phyloP scores from a whole-genome alignment of 1,284 basidiomycete genomes.

The Irpex sp. region DNA sequence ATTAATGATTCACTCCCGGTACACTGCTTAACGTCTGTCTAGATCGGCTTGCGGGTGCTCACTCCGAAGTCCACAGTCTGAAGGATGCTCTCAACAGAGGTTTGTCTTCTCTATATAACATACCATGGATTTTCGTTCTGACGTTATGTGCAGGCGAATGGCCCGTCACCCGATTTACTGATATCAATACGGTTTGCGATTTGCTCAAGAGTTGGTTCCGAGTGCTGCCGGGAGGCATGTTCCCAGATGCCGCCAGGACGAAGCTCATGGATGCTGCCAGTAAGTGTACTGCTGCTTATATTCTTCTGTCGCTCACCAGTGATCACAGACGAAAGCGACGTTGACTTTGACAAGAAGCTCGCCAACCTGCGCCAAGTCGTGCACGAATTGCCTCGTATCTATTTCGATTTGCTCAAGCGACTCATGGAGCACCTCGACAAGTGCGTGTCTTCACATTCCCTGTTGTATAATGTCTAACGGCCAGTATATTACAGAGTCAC shows the following conservation, averaged over 20 bases:
- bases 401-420: conserved; percentile 73
- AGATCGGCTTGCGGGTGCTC: conserved; percentile 84
- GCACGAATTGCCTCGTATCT: conserved; percentile 61
- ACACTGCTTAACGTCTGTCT: conserved; percentile 2
- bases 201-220: conserved; percentile 83
- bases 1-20: background rate
- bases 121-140: background rate
- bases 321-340: conserved; percentile 13
- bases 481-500: conserved; percentile 52
- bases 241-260: conserved; percentile 66
- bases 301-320: background rate
- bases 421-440: conserved; percentile 80
- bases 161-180: conserved; percentile 55
- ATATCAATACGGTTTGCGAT: conserved; percentile 80
- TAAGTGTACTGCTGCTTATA: conserved; percentile 30
- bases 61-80: conserved; percentile 60
- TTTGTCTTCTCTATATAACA: conserved; percentile 20
- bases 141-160: conserved; percentile 42
- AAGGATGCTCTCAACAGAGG: conserved; percentile 74
- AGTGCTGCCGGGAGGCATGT: conserved; percentile 71
- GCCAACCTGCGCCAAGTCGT: conserved; percentile 61
- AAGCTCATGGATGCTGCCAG: conserved; percentile 68
- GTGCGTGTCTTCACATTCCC: conserved; percentile 33
- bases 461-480: conserved; percentile 6
- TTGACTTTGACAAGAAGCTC: conserved; percentile 56